phyloP scores from a whole-genome alignment of 2,329 filamentous ascomycete genomes.

The Fusarium robinianum region DNA sequence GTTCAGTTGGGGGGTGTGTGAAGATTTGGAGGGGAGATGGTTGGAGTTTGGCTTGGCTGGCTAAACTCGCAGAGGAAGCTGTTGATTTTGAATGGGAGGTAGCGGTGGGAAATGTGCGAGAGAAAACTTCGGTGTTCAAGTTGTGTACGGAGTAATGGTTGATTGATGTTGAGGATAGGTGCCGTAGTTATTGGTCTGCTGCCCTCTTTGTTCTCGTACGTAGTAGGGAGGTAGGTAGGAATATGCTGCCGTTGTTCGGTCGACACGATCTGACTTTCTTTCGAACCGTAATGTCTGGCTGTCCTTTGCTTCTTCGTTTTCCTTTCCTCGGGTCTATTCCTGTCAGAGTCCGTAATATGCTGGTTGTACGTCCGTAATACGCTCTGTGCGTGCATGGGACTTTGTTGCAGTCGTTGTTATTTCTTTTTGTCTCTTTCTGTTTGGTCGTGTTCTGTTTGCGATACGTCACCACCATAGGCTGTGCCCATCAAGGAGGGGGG shows the following conservation, averaged over 20 bases:
- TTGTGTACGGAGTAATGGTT: too few species aligned
- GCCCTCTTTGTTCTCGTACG: too few species aligned
- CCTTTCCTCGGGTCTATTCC: too few species aligned
- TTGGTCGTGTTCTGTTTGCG: conserved; percentile 24
- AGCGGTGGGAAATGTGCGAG: conserved; percentile 19
- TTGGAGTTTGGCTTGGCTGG: conserved; percentile 5
- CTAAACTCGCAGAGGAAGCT: conserved; percentile 22
- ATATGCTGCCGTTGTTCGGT: too few species aligned
- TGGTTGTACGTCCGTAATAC: conserved; percentile 24
- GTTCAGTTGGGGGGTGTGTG: conserved; percentile 27
- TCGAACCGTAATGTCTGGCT: too few species aligned
- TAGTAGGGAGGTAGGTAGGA: too few species aligned
- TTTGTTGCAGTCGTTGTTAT: conserved; percentile 8
- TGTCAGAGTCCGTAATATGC: conserved; percentile 20
- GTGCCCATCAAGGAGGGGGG: conserved; percentile 24
- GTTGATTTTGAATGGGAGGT: conserved; percentile 20
- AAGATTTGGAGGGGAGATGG: conserved; percentile 24
- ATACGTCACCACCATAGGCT: conserved; percentile 35
- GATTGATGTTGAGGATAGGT: too few species aligned
- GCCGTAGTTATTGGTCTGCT: too few species aligned
- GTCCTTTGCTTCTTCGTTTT: too few species aligned
- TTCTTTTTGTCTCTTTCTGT: conserved; percentile 20
- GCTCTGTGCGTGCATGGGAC: conserved; percentile 1
- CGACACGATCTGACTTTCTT: too few species aligned
- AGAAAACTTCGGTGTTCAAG: conserved; percentile 19